Evolutionary conservation across 805 yeast species (phyloP).

Genomic region (Yarrowia sp.): DNA sequence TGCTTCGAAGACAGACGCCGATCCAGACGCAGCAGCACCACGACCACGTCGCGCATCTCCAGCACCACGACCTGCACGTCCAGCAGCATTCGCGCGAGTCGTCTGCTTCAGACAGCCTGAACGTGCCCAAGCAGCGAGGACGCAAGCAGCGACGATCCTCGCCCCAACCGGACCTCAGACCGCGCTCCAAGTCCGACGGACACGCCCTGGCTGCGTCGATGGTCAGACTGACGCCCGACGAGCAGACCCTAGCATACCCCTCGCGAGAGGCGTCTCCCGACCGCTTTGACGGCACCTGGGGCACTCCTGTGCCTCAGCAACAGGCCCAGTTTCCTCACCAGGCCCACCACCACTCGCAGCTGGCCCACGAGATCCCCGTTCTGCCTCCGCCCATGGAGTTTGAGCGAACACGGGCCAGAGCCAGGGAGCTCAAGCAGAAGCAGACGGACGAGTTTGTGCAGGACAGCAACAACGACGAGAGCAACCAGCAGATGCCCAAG

Average conservation of each 20-base stretch:
- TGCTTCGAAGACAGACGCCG: neutral
- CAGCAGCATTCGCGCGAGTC: neutral
- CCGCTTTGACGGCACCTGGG: slow-evolving; percentile 5
- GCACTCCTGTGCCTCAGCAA: neutral
- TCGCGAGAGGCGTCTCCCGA: slow-evolving; percentile 14
- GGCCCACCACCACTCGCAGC: neutral
- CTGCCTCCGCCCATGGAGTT: slow-evolving; percentile 14
- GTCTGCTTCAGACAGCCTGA: neutral
- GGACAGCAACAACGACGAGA: neutral
- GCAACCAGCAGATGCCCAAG: neutral
- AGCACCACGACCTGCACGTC: slow-evolving; percentile 1
- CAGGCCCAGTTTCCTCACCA: neutral
- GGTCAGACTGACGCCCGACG: slow-evolving; percentile 11
- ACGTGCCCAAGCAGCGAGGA: neutral
- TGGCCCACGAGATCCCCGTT: neutral
- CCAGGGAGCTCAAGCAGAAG: neutral
- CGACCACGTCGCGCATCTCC: neutral
- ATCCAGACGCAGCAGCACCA: neutral
- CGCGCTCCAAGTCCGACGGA: slow-evolving; percentile 8
- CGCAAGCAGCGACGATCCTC: neutral
- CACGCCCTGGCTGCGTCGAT: slow-evolving; percentile 2
- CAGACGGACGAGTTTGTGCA: neutral
- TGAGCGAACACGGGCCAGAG: neutral
- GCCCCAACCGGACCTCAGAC: neutral
- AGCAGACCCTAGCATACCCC: neutral